Evolutionary conservation across 192 early-diverging fungal species (phyloP).

Genomic region (Umbelopsis ramanniana): DNA sequence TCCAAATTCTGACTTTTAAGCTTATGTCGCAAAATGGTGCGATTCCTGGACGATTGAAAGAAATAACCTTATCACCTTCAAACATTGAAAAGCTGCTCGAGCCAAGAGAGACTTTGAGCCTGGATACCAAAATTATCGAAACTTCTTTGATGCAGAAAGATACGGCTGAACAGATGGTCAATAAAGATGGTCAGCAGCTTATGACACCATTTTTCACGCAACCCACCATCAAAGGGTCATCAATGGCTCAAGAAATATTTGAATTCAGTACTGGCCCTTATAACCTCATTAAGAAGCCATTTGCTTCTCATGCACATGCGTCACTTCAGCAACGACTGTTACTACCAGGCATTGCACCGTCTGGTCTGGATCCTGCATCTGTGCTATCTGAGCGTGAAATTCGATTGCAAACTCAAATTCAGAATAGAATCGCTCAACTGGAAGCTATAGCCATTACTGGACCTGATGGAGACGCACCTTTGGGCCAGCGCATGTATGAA

Average conservation of each 20-base stretch:
- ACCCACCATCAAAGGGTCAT: constrained; percentile 6
- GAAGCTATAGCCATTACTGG: constrained; percentile 65
- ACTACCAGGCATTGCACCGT: constrained; percentile 71
- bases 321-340: constrained; percentile 69
- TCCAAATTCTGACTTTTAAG: constrained; percentile 81
- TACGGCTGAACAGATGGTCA: background rate
- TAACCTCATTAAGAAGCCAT: background rate
- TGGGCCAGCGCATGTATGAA: constrained; percentile 41
- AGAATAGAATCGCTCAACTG: constrained; percentile 76
- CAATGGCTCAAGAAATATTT: background rate
- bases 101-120: background rate
- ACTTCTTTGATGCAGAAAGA: constrained; percentile 9
- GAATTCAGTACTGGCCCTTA: constrained; percentile 11
- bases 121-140: constrained; percentile 17
- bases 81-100: background rate
- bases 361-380: constrained; percentile 78
- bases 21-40: constrained; percentile 72
- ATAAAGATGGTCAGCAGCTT: background rate
- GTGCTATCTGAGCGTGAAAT: constrained; percentile 80
- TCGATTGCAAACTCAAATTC: constrained; percentile 63
- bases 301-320: constrained; percentile 45
- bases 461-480: constrained; percentile 50
- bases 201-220: constrained; percentile 32
- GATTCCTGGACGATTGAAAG: constrained; percentile 66
- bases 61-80: constrained; percentile 53